Conservation (phyloP, 208 protist species). For the Trypanosoma cruzi region DNA sequence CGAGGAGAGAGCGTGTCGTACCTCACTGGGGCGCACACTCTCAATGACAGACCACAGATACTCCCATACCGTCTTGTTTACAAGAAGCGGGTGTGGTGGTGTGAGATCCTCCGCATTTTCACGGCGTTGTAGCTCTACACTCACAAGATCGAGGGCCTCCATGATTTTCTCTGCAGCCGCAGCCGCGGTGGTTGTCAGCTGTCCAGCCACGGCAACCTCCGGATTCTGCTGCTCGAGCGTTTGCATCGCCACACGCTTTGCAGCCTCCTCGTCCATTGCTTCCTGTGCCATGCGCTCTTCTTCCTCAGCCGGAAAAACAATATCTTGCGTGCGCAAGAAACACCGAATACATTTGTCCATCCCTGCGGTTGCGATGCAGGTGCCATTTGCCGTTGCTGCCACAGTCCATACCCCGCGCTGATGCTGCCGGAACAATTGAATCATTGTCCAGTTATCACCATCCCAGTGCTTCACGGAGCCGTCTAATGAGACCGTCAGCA, state of each 20-base stretch:
- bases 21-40: constrained; percentile 77
- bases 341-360: constrained; percentile 79
- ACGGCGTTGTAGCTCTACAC: constrained; percentile 76
- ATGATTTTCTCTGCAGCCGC: constrained; percentile 85
- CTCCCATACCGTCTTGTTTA: constrained; percentile 72
- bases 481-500: constrained; percentile 96
- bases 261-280: constrained; percentile 88
- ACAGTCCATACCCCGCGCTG: constrained; percentile 80
- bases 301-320: constrained; percentile 91
- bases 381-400: constrained; percentile 70
- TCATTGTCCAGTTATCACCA: constrained; percentile 94
- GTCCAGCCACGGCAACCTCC: constrained; percentile 74
- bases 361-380: constrained; percentile 78
- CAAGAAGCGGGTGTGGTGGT: constrained; percentile 64
- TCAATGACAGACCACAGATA: constrained; percentile 86
- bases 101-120: constrained; percentile 50
- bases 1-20: constrained; percentile 77
- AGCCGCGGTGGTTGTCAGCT: constrained; percentile 61
- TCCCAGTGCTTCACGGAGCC: constrained; percentile 98
- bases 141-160: constrained; percentile 87
- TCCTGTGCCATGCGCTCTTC: constrained; percentile 83
- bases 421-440: constrained; percentile 86
- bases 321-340: constrained; percentile 86
- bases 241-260: constrained; percentile 63
- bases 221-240: constrained; percentile 38